phyloP scores from a whole-genome alignment of 805 yeast genomes.

The Metschnikowia amazonensis region DNA sequence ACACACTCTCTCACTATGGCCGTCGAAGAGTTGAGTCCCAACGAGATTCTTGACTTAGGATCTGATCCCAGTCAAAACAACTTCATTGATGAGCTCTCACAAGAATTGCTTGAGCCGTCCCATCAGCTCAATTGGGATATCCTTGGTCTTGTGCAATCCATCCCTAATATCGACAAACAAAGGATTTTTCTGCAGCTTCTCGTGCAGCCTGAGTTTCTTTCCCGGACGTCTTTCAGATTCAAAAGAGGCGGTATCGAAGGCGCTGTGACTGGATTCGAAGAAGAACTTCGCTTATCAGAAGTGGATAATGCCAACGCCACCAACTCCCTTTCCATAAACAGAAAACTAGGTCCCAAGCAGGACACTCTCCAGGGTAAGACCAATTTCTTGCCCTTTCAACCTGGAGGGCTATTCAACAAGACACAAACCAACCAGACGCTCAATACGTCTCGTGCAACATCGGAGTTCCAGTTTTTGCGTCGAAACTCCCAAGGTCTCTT shows the following conservation, averaged over 20 bases:
- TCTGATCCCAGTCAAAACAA: neutral
- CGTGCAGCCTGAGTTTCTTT: conserved; percentile 54
- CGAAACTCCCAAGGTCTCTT: conserved; percentile 71
- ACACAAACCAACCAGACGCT: conserved; percentile 16
- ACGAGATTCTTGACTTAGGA: conserved; percentile 1
- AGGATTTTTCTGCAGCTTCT: conserved; percentile 47
- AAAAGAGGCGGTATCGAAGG: conserved; percentile 77
- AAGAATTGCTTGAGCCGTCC: conserved; percentile 59
- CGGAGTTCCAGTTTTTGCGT: conserved; percentile 42
- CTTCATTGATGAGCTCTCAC: conserved; percentile 10
- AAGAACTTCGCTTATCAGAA: conserved; percentile 41
- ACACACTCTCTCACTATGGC: too few relatives aligned
- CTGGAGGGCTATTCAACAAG: conserved; percentile 65
- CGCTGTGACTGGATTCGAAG: conserved; percentile 55
- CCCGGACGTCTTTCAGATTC: conserved; percentile 64
- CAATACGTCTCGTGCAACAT: conserved; percentile 11
- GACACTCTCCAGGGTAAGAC: conserved; percentile 67
- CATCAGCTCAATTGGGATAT: conserved; percentile 64
- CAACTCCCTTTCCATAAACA: conserved; percentile 67
- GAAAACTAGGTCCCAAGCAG: conserved; percentile 61
- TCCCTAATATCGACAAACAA: conserved; percentile 40
- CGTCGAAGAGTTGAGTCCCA: conserved; percentile 5
- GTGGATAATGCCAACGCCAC: conserved; percentile 58
- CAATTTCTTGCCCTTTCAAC: conserved; percentile 80
- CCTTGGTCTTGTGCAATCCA: conserved; percentile 61